Base-by-base conservation (phyloP, 768 basidiomycete species). In the Termitomyces sp. region DNA sequence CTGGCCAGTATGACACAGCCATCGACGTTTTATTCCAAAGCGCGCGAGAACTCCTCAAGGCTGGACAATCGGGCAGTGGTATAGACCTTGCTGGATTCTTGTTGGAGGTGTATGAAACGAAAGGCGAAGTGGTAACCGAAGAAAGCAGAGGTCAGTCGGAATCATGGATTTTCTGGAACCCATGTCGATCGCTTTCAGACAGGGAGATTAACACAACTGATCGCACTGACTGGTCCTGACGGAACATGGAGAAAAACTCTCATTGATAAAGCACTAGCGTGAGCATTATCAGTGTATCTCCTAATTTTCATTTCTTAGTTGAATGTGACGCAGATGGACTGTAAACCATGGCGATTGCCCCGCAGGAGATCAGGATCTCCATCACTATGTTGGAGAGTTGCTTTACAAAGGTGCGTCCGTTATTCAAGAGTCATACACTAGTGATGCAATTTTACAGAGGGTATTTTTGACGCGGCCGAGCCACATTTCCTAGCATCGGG, bases 1-100 rank as follows among this genome's bases (percentile, higher is more conserved):
- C 90, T 3, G 77, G 76, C 2, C 88, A 95, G 62, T 86, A 87
- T 66, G 86, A 87, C 66, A 86, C 86, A 14, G 95, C 97, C 17
- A 89, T 94, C 70, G 89, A 95, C 69, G 89, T 98, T 5, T 83
- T 98, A 50, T 98, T 97, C 72, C 89, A 94, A 65, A 87, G 86
- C 44, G 87, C 94, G 1, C 79, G 89, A 51, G 92, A 94, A 67
- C 78, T 99, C 30, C 75, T 98, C 62, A 98, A 98, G 76, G 79
- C 79, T 14, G 89, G 88, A 8, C 92, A 98, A 67, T 77, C 83
- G 9, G 96, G 95, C 2, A 94, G 91, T 65, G 97, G 96, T 5
- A 85, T 86, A 1, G 97, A 99, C 78, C 78, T 98, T 26, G 75
- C 84, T 0, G 72, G 76, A 42, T 91, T 92, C 64, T 66, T 98